phyloP scores from a whole-genome alignment of 1,284 basidiomycete genomes.

The Pterula multifida region DNA sequence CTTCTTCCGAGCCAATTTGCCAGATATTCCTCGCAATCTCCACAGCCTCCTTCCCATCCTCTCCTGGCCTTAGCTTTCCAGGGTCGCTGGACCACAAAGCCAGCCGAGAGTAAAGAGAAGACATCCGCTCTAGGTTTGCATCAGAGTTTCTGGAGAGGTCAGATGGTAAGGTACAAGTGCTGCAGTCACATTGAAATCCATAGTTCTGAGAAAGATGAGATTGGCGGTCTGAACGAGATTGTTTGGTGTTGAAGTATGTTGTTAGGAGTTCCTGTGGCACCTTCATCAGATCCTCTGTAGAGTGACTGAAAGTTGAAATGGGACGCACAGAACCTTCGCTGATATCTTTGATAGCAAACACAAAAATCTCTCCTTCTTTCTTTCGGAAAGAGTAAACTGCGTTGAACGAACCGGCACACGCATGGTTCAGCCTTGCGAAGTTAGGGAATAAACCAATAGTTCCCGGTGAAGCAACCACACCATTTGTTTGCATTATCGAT shows the following conservation, averaged over 20 bases:
- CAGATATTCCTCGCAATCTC: conserved; percentile 36
- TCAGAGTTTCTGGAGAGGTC: conserved; percentile 37
- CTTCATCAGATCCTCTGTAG: neutral
- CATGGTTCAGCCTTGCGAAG: conserved; percentile 54
- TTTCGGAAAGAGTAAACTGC: conserved; percentile 46
- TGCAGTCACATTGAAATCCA: conserved; percentile 45
- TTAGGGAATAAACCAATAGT: conserved; percentile 44
- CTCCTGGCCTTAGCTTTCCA: conserved; percentile 8
- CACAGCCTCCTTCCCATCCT: conserved; percentile 37
- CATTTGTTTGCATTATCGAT: conserved; percentile 56
- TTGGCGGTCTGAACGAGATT: conserved; percentile 28
- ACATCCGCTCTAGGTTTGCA: conserved; percentile 30
- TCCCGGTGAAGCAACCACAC: conserved; percentile 34
- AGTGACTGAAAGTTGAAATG: neutral
- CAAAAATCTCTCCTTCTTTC: conserved; percentile 30
- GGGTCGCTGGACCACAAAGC: conserved; percentile 30
- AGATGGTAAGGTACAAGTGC: conserved; percentile 39
- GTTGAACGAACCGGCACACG: conserved; percentile 52
- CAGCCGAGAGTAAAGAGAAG: conserved; percentile 29
- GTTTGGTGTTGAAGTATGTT: conserved; percentile 44
- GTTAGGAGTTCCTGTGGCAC: conserved; percentile 41
- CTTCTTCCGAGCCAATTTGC: conserved; percentile 42
- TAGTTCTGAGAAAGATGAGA: conserved; percentile 32
- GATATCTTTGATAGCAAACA: conserved; percentile 44
- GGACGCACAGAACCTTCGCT: conserved; percentile 23